Evolutionary conservation across 495 filamentous ascomycete species (phyloP), one percentile per base, ranked within the genome.

Genomic region (Ramalina peruviana): DNA sequence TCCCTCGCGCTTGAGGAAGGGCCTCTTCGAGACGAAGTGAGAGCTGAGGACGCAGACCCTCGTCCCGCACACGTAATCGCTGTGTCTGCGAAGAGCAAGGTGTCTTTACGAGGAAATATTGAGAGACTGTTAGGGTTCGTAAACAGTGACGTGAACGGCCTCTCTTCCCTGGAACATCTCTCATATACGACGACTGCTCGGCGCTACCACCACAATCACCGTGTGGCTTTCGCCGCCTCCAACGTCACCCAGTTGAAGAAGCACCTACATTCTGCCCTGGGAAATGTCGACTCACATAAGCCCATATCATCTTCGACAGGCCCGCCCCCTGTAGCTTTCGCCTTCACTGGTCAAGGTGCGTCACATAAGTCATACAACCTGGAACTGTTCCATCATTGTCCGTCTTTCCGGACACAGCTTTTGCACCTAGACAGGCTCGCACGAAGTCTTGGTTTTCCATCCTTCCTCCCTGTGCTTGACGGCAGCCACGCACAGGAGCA

Each of bases 331-430:
- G 67, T 83, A 6, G 75, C 74, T 0, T 82, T 87, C 53, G 61
- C 72, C 27, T 86, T 86, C 57, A 83, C 81, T 13, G 82, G 82
- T 21, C 82, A 86, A 59, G 82, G 82, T 12, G 70, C 77, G 1
- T 73, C 77, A 38, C 82, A 82, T 23, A 49, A 57, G 26, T 54
- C 48, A 2, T 57, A 63, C 45, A 57, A 49, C 11, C 37, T 47
- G 21, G 41, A 65, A 15, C 50, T 73, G 0, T 70, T 54, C 17
- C 51, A 58, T 10, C 43, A 50, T n/a, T 55, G 46, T 11, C 48
- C 55, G 1, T 30, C 19, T 6, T 73, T 68, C 55, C 61, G 57
- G 9, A 27, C 42, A 4, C 49, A 57, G 6, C 56, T 73, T 12
- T 23, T 45, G 15, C 53, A 62, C 1, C 52, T 67, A 19, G 59